Conservation (phyloP, 768 basidiomycete genomes). For the Mycena amicta region DNA sequence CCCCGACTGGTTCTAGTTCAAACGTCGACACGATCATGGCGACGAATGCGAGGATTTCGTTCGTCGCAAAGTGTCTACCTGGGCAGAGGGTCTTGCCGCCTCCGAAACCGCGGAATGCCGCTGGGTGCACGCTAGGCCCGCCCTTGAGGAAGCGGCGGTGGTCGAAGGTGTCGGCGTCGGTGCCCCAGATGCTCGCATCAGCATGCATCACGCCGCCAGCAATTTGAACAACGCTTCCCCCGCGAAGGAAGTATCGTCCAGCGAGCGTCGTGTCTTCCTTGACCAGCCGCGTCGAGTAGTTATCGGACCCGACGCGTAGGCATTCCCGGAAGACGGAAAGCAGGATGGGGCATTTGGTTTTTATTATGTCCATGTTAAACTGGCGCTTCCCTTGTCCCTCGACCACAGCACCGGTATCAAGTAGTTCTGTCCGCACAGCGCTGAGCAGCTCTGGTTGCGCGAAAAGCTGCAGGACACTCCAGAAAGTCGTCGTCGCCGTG, state of each 20-base stretch:
- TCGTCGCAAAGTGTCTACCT: conserved; percentile 18
- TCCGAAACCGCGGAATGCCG: conserved; percentile 20
- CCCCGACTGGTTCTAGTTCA: conserved; percentile 3
- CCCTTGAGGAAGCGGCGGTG: conserved; percentile 10
- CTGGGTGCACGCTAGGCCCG: conserved; percentile 14
- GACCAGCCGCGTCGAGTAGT: conserved; percentile 17
- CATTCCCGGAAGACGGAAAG: conserved; percentile 18
- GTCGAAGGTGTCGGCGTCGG: conserved; percentile 12
- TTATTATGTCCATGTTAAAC: conserved; percentile 9
- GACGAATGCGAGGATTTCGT: conserved; percentile 15
- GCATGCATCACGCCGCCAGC: conserved; percentile 20
- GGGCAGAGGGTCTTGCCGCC: conserved; percentile 22
- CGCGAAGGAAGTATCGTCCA: conserved; percentile 8
- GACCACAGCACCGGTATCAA: conserved; percentile 1
- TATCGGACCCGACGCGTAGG: conserved; percentile 17
- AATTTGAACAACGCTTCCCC: conserved; percentile 15
- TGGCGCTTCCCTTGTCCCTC: neutral
- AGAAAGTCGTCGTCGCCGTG: conserved; percentile 16
- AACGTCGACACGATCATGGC: conserved; percentile 17
- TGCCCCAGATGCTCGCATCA: conserved; percentile 15
- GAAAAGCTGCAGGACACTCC: conserved; percentile 16
- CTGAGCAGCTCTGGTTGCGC: conserved; percentile 7
- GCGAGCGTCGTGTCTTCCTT: conserved; percentile 12
- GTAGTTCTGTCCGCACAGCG: conserved; percentile 12
- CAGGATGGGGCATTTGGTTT: conserved; percentile 14